Conservation (phyloP, 1,284 basidiomycete species). For the Ustilago cynodontis region DNA sequence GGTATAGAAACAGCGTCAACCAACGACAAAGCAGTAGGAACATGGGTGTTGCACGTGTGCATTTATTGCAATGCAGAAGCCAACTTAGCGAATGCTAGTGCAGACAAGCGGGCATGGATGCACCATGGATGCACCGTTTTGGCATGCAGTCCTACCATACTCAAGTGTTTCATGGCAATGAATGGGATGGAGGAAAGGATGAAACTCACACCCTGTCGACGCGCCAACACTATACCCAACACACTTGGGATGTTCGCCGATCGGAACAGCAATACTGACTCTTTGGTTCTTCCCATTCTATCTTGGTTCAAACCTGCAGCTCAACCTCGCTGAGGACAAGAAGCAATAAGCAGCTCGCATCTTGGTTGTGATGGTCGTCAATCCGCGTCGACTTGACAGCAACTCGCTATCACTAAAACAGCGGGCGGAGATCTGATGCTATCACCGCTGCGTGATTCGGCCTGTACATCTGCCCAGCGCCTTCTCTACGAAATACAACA, state of each 20-base stretch:
- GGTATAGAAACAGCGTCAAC: not conserved
- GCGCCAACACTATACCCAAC: not conserved
- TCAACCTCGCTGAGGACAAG: conserved; percentile 55
- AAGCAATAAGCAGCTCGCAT: conserved; percentile 50
- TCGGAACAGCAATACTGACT: not conserved
- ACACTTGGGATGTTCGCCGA: not conserved
- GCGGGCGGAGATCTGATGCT: not conserved
- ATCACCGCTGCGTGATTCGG: not conserved
- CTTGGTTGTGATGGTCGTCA: not conserved
- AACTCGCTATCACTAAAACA: not conserved
- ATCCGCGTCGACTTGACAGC: not conserved
- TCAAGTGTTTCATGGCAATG: too few relatives aligned
- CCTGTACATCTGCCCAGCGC: not conserved
- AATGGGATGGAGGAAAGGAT: not conserved
- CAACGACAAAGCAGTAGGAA: too few relatives aligned
- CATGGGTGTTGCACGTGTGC: too few relatives aligned
- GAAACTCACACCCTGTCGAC: not conserved
- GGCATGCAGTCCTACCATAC: too few relatives aligned
- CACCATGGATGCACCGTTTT: not conserved
- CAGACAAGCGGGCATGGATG: not conserved
- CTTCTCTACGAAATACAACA: not conserved
- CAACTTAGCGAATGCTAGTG: not conserved
- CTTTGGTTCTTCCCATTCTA: not conserved
- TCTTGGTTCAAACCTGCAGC: conserved; percentile 21
- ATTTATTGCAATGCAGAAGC: too few relatives aligned